phyloP scores from a whole-genome alignment of 192 early-diverging fungal species.

The Glomus cerebriforme region DNA sequence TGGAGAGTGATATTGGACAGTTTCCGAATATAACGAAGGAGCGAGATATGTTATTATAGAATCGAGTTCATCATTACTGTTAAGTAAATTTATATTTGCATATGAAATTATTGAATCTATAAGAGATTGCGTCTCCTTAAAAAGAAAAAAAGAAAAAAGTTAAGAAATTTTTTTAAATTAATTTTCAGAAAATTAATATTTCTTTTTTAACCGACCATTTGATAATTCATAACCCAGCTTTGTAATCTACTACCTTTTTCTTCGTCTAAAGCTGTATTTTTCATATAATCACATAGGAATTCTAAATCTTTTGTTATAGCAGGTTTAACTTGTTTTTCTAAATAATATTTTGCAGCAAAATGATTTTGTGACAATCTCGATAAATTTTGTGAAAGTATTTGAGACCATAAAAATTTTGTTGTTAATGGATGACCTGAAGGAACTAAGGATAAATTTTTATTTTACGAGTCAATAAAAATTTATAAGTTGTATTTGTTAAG shows the following conservation, averaged over 20 bases:
- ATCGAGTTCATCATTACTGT: slow-evolving; percentile 58
- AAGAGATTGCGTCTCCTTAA: slow-evolving; percentile 32
- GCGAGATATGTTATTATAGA: slow-evolving; percentile 48
- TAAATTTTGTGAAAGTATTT: slow-evolving; percentile 68
- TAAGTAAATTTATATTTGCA: slow-evolving; percentile 52
- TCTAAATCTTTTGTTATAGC: slow-evolving; percentile 54
- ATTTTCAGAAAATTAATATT: neutral
- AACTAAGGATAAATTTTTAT: neutral
- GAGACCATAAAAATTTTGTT: slow-evolving; percentile 65
- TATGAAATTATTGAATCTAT: slow-evolving; percentile 46
- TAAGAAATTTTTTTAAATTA: too few relatives aligned
- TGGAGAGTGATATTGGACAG: slow-evolving; percentile 45
- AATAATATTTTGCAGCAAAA: slow-evolving; percentile 65
- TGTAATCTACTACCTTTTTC: slow-evolving; percentile 38
- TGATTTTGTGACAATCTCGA: slow-evolving; percentile 58
- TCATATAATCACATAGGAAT: slow-evolving; percentile 39
- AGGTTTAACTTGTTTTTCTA: slow-evolving; percentile 57
- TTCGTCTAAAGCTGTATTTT: slow-evolving; percentile 6
- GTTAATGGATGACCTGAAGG: slow-evolving; percentile 33
- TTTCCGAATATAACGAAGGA: slow-evolving; percentile 39
- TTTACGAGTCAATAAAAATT: neutral
- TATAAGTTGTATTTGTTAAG: neutral
- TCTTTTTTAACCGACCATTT: slow-evolving; percentile 24
- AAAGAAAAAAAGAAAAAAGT: neutral
- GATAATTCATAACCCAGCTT: slow-evolving; percentile 50